Evolutionary conservation across 2,329 filamentous ascomycete genomes (phyloP).

Genomic region (Bisporella sp.): DNA sequence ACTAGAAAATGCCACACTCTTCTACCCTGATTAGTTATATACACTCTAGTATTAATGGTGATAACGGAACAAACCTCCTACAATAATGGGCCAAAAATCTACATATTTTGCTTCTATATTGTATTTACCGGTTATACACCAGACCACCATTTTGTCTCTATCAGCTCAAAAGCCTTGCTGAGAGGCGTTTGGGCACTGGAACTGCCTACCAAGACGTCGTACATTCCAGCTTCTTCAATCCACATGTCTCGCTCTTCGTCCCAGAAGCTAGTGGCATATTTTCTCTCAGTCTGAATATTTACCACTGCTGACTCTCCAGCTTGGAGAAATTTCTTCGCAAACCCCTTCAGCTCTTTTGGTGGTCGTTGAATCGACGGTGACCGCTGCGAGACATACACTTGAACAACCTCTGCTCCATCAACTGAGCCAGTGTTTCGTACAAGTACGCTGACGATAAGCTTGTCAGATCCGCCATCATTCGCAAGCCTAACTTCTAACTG

Average conservation of each 20-base stretch:
- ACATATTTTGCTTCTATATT: too few relatives aligned
- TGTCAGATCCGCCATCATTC: slow-evolving; percentile 25
- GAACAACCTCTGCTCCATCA: slow-evolving; percentile 47
- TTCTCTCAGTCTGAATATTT: slow-evolving; percentile 56
- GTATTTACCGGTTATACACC: slow-evolving; percentile 38
- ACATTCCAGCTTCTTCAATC: slow-evolving; percentile 57
- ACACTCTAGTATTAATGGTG: too few relatives aligned
- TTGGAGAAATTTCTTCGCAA: slow-evolving; percentile 53
- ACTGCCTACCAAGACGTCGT: slow-evolving; percentile 52
- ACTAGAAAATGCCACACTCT: too few relatives aligned
- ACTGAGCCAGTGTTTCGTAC: slow-evolving; percentile 55
- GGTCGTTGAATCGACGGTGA: slow-evolving; percentile 44
- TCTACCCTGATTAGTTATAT: too few relatives aligned
- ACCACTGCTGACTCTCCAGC: slow-evolving; percentile 49
- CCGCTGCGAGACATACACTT: slow-evolving; percentile 48
- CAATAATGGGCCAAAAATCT: too few relatives aligned
- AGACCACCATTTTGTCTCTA: slow-evolving; percentile 58
- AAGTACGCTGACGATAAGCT: slow-evolving; percentile 40
- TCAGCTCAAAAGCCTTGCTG: slow-evolving; percentile 45
- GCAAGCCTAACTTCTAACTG: slow-evolving; percentile 34
- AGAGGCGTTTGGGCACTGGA: slow-evolving; percentile 47
- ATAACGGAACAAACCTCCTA: too few relatives aligned
- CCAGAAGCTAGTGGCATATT: slow-evolving; percentile 34
- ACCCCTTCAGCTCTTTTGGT: slow-evolving; percentile 57
- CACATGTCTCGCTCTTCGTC: slow-evolving; percentile 49